Base-by-base conservation (phyloP, 331 rosid species). In the Malus hybrid region DNA sequence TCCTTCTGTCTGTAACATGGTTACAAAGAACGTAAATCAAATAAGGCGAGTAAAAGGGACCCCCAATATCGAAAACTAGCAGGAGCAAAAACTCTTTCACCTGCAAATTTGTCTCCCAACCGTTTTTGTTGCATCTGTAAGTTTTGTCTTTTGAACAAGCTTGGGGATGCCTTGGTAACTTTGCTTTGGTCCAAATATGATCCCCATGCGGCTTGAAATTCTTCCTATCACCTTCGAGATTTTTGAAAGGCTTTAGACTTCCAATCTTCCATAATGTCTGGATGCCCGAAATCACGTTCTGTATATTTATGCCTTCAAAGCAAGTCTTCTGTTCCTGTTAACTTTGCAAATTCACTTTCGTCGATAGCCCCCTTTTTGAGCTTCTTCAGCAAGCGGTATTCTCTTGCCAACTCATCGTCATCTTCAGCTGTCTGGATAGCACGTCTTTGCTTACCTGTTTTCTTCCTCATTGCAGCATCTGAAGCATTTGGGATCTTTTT, bases 371-470 rank as follows among this genome's bases (percentile, higher is more conserved):
- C 97, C 85, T 81, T 93, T 76, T 93, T 94, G 67, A 91, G 86
- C 83, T 94, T 94, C 80, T 94, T 94, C 85, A 89, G 83, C 62
- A 92, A 79, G 42, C 97, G 90, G 80, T 95, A 90, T 33, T 92
- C 99, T 39, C 83, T 89, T 61, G 79, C 68, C 81, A 95, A 76
- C 85, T 90, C 99, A 74, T 95, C 99, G 7, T 80, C 97, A 15
- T 95, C 97, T 85, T 89, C 97, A 66, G 84, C 61, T 78, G 93
- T 78, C 87, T 90, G 99, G 76, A 57, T 76, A 79, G 97, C 91
- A 33, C 97, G 97, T 78, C 99, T 88, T 82, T 92, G 97, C 82
- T 78, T 80, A 14, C 93, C 99, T 12, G 99, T 92, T 83, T 89
- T 89, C 91, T 95, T 95, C 86, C 85, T 86, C 83, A 70, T 80